Evolutionary conservation across 2,329 filamentous ascomycete species (phyloP), one percentile per base, ranked within the genome.

Genomic region (Whalleya microplaca): DNA sequence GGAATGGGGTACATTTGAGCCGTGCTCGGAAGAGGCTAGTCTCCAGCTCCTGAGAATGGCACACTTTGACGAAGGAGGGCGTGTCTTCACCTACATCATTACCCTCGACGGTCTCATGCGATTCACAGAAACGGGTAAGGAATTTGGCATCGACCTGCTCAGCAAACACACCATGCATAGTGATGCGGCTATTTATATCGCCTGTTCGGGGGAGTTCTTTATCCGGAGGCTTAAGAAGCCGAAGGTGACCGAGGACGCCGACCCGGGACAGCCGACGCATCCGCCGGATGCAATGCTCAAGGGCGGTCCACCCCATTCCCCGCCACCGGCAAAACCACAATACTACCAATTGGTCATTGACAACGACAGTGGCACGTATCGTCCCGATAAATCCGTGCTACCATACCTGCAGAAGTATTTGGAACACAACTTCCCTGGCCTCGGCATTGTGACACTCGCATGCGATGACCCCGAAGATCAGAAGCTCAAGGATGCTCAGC

Each of bases 91-190:
- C 20, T 98, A 97, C 66, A 88, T 97, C 21, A 78, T 98, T 20
- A 96, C 92, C 0, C 81, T 97, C 6, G 94, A 98, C 69, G 90
- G 89, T 4, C 81, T 94, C 51, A 84, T 96, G 69, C 88, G 92
- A 45, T 97, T 97, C 75, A 97, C 94, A 1, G 94, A 97, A 73
- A 98, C 94, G 0, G 94, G 94, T 27, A 95, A 95, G 66, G 93
- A 97, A 68, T 97, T 97, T 57, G 92, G 93, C 50, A 92, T 98
- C 67, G 94, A 97, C 75, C 80, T 97, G 72, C 76, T 98, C 67
- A 92, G 88, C 73, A 98, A 98, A 72, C 94, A 98, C 73, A 96
- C 92, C 41, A 96, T 98, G 92, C 94, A 98, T 76, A 94, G 91
- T 63, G 88, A 97, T 72, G 93, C 96, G 1, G 90, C 87, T 37